Percentiles rank a stretch among this genome's conserved stretches.
phyloP scores from a whole-genome alignment of 371 early-diverging fungal species.

The Rhizopus stolonifer region DNA sequence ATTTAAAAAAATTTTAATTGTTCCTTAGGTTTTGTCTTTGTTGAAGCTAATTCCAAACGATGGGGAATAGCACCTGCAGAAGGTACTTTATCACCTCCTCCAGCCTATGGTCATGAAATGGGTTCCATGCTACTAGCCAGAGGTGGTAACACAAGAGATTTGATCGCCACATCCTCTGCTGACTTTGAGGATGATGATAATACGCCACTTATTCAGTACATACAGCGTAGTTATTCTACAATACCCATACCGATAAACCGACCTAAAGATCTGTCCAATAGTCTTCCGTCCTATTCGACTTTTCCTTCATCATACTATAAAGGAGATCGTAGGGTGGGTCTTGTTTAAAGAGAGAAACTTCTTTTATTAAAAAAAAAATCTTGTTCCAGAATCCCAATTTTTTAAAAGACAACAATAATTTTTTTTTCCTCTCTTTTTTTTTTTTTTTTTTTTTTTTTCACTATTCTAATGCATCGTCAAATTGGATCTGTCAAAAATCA shows the following conservation, averaged over 20 bases:
- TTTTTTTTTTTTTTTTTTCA: conserved; percentile 1
- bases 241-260: conserved; percentile 9
- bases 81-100: conserved; percentile 66
- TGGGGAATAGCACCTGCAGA: conserved; percentile 77
- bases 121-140: conserved; percentile 29
- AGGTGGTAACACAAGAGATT: conserved; percentile 3
- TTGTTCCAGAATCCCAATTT: too few relatives aligned
- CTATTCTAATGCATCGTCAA: conserved; percentile 7
- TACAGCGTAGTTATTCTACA: neutral
- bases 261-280: neutral
- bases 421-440: neutral
- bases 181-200: conserved; percentile 16
- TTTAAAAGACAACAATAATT: neutral
- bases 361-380: too few relatives aligned
- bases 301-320: conserved; percentile 5
- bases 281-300: conserved; percentile 25
- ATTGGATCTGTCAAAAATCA: conserved; percentile 5
- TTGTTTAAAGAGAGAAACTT: too few relatives aligned
- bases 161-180: neutral
- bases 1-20: neutral
- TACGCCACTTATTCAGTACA: conserved; percentile 23
- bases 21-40: conserved; percentile 60
- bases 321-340: neutral
- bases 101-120: conserved; percentile 54
- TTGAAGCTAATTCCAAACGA: conserved; percentile 79